phyloP scores from a whole-genome alignment of 2,329 filamentous ascomycete species.

The Sphaerulina musiva region DNA sequence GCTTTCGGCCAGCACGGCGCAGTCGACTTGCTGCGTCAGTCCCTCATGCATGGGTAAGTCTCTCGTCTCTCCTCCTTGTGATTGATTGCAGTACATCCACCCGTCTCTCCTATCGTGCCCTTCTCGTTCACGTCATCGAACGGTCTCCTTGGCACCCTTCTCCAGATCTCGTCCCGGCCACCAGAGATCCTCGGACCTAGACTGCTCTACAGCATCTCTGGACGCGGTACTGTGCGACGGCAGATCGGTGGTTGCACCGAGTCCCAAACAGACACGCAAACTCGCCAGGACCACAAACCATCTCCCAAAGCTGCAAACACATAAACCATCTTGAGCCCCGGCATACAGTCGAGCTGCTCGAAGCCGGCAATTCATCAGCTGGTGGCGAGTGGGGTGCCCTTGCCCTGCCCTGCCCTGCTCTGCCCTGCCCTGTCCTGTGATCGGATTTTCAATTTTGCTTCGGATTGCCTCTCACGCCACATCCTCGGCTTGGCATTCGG shows the following conservation, averaged over 20 bases:
- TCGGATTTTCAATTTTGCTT: constrained; percentile 1
- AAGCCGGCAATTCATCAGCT: neutral
- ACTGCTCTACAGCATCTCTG: neutral
- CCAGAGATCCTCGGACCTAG: neutral
- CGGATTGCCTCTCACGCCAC: constrained; percentile 3
- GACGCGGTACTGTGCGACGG: neutral
- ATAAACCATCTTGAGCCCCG: too few relatives aligned
- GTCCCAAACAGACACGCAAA: neutral
- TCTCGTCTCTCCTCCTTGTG: constrained; percentile 19
- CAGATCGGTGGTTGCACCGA: neutral
- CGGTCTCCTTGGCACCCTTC: constrained; percentile 9
- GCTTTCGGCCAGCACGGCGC: constrained; percentile 39
- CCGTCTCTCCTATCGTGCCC: neutral
- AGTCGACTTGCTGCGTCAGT: constrained; percentile 53
- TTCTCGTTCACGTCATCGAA: constrained; percentile 13
- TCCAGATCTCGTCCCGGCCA: neutral
- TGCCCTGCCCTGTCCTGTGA: neutral
- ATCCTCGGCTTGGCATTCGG: constrained; percentile 8
- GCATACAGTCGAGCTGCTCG: neutral
- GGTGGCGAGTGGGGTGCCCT: neutral
- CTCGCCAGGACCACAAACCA: neutral
- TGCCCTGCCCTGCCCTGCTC: neutral
- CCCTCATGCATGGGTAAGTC: constrained; percentile 51
- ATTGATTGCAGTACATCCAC: neutral
- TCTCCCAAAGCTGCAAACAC: constrained; percentile 5